These are phyloP conservation scores for Solanum neorickii DNA, from an alignment of 257 asterid species.

Conservation along the genomic window DNA sequence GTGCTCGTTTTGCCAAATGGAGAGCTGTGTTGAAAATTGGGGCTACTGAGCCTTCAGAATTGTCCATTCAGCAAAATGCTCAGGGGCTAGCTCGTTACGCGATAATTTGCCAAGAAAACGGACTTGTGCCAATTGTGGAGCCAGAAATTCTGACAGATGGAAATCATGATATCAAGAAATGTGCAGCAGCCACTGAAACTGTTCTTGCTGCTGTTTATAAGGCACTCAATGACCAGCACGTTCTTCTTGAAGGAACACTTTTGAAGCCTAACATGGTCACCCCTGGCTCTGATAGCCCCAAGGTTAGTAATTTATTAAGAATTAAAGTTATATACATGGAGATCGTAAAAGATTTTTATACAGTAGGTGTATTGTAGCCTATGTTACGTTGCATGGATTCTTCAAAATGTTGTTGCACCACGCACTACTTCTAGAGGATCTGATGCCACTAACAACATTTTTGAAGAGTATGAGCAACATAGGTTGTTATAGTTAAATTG, in stretches of 20 bases:
- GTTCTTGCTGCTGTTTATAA: constrained; percentile 77
- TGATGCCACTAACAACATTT: too few species aligned
- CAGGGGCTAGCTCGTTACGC: constrained; percentile 90
- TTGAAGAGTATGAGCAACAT: too few species aligned
- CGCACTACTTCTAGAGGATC: too few species aligned
- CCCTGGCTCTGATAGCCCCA: constrained; percentile 74
- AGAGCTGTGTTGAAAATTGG: constrained; percentile 75
- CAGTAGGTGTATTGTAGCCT: neutral
- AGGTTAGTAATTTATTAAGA: constrained; percentile 18
- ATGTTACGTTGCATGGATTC: too few species aligned
- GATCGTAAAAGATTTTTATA: neutral
- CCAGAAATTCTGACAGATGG: constrained; percentile 82
- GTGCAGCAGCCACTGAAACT: constrained; percentile 69
- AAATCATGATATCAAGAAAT: constrained; percentile 42
- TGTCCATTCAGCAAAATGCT: constrained; percentile 70
- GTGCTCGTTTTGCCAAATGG: constrained; percentile 94
- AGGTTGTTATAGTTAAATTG: neutral
- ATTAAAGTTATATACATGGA: neutral
- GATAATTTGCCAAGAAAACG: constrained; percentile 78
- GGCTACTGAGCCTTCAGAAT: constrained; percentile 57
- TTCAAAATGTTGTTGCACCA: too few species aligned
- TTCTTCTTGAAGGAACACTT: constrained; percentile 82
- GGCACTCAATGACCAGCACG: constrained; percentile 82
- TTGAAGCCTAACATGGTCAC: constrained; percentile 93
- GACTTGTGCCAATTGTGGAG: constrained; percentile 86